A percentile compares a stretch with the other conserved stretches of the same genome.
Conservation (phyloP, 176 grass and related monocot genomes). For the Paspalum notatum region DNA sequence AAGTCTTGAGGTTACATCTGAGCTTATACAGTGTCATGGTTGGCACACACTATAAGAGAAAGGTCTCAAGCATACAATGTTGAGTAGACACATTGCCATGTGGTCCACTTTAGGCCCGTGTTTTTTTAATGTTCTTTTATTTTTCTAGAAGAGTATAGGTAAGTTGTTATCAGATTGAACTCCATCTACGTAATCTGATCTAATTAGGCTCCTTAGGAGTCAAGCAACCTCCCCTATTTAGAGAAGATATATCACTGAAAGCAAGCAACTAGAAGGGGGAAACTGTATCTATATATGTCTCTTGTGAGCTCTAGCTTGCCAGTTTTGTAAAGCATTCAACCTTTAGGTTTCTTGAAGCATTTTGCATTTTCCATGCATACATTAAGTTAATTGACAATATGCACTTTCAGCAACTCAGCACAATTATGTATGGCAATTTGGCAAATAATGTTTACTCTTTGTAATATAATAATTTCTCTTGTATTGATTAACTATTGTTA, state of each 20-base stretch:
- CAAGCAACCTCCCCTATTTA: neutral
- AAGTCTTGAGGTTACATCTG: neutral
- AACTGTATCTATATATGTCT: too few species aligned
- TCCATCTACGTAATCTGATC: too few species aligned
- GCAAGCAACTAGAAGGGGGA: too few species aligned
- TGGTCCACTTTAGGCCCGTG: neutral
- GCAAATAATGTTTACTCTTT: neutral
- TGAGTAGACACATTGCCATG: neutral
- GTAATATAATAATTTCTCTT: neutral
- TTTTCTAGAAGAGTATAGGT: neutral
- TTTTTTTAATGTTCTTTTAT: neutral
- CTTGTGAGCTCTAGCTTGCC: neutral
- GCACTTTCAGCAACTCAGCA: neutral
- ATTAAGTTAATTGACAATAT: conserved; percentile 9
- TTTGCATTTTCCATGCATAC: neutral
- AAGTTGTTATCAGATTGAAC: neutral
- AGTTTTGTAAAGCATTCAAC: neutral
- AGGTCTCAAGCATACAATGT: neutral
- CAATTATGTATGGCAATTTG: neutral
- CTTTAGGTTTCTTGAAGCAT: neutral
- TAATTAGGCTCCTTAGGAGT: too few species aligned
- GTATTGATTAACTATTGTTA: neutral
- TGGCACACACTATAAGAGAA: neutral
- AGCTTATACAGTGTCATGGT: neutral
- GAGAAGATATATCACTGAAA: too few species aligned